phyloP scores from a whole-genome alignment of 257 asterid genomes.

The Jaltomata sinuosa region DNA sequence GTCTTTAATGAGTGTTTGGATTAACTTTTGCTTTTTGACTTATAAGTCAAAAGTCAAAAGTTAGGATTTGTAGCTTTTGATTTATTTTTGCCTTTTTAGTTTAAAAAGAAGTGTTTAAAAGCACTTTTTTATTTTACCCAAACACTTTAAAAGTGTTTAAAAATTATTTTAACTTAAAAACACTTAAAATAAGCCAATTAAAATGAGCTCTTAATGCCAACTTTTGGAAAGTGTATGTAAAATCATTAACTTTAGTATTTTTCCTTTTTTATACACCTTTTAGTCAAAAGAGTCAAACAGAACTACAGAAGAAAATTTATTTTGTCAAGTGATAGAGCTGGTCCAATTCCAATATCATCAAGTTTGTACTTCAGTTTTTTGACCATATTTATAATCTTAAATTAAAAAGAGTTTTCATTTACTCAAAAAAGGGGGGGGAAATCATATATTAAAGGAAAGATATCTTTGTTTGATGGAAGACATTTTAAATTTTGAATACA shows the following conservation, averaged over 20 bases:
- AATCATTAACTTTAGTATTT: background rate
- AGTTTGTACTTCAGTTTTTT: background rate
- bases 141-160: no score
- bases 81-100: no score
- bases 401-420: background rate
- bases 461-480: background rate
- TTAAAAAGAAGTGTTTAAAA: no score
- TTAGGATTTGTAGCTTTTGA: no score
- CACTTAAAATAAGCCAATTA: no score
- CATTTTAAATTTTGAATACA: background rate
- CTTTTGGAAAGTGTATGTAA: background rate
- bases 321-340: conserved; percentile 1
- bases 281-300: background rate
- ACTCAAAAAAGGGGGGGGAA: background rate
- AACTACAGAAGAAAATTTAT: background rate
- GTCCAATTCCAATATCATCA: conserved; percentile 1
- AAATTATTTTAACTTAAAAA: no score
- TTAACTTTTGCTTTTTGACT: no score
- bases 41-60: no score
- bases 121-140: no score
- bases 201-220: no score
- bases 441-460: background rate
- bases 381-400: background rate
- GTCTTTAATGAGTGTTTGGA: no score
- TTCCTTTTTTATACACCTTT: background rate